Base-by-base conservation (phyloP, 805 yeast genomes). In the Ogataea haglerorum region DNA sequence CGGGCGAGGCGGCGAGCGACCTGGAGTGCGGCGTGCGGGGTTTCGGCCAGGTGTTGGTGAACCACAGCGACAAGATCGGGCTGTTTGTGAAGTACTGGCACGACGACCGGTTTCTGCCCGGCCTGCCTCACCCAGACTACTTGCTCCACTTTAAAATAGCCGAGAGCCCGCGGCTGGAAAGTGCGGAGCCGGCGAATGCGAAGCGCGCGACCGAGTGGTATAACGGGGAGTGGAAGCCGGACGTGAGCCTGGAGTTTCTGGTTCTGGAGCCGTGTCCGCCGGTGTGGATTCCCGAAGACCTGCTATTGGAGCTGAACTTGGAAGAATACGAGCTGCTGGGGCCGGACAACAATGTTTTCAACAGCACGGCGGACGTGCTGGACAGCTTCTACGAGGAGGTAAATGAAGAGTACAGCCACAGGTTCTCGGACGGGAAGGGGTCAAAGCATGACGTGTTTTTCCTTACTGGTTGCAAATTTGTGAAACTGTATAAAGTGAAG, bases 231-330 rank as follows among this genome's bases (percentile, higher is more conserved):
- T 58, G 63, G 63, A 14, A 40, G 8, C 43, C 56, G 10, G 45
- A 43, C 21, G 47, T 49, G 4, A 47, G 50, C 26, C 45, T 56
- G 27, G 46, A 47, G 22, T 31, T 53, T 10, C 41, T 61, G 15
- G 58, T 52, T 10, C 38, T 63, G 14, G 68, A 63, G 35, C 18
- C 60, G 9, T 49, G 57, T 36, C 66, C 67, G 2, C 53, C 49
- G 16, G 46, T 63, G 10, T 63, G 67, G 67, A 46, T 63, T 4
- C 65, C 67, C 0, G 51, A 57, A 28, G 65, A 59, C 43, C 25
- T 57, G 15, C 32, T 59, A 15, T 26, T 49, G 21, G 56, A 54
- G 17, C 30, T 53, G 12, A 48, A 47, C n/a, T 32, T 57, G 5
- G 34, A 38, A n/a, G 47, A 51, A 9, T 56, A 53, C 42, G 61